Conservation (phyloP, 2,329 filamentous ascomycete species). For the Pyricularia sp. region DNA sequence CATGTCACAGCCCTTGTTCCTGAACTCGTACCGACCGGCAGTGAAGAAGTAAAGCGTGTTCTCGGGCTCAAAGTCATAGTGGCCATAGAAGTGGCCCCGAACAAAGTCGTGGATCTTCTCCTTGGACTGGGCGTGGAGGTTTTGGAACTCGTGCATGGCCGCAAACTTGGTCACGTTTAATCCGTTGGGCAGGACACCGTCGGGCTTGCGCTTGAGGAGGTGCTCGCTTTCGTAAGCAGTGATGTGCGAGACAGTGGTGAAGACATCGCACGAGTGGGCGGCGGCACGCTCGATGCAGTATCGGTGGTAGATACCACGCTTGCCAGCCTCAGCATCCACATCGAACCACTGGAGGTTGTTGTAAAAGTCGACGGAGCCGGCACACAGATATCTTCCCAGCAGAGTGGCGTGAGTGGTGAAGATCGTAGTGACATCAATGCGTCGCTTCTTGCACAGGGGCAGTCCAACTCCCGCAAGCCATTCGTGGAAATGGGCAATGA, state of each 20-base stretch:
- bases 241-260: slow-evolving; percentile 97
- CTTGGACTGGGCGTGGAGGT: slow-evolving; percentile 91
- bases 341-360: slow-evolving; percentile 98
- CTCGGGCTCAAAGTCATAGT: slow-evolving; percentile 93
- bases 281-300: slow-evolving; percentile 97
- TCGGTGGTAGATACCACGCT: slow-evolving; percentile 95
- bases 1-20: slow-evolving; percentile 99
- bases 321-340: slow-evolving; percentile 91
- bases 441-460: slow-evolving; percentile 83
- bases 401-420: slow-evolving; percentile 97
- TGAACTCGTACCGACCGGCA: slow-evolving; percentile 91
- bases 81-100: slow-evolving; percentile 94
- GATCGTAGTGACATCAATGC: slow-evolving; percentile 94
- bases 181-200: slow-evolving; percentile 92
- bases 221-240: slow-evolving; percentile 98
- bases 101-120: slow-evolving; percentile 98
- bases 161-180: slow-evolving; percentile 98
- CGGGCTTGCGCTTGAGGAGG: slow-evolving; percentile 91
- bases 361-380: slow-evolving; percentile 97
- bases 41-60: slow-evolving; percentile 98
- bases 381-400: slow-evolving; percentile 90
- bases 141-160: slow-evolving; percentile 97
- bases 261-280: slow-evolving; percentile 87
- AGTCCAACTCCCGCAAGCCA: slow-evolving; percentile 94
- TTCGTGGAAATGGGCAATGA: slow-evolving; percentile 98